Percentiles rank a stretch among this genome's conserved stretches.
Evolutionary conservation across 2,329 filamentous ascomycete species (phyloP).

Genomic region (Penicillium sclerotiorum): DNA sequence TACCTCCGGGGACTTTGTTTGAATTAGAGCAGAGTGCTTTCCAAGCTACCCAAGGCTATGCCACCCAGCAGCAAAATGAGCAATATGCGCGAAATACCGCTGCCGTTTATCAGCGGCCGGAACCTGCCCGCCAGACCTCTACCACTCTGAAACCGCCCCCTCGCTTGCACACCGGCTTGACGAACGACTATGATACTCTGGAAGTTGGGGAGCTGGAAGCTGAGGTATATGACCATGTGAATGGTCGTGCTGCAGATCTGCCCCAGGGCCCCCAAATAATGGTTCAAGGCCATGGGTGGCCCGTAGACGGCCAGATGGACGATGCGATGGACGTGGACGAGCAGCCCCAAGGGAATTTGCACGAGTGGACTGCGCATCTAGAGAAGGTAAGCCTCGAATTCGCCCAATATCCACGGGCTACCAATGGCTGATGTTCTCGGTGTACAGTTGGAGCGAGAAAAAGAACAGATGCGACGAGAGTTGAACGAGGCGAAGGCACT

Average conservation of each 20-base stretch:
- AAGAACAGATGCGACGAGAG: constrained; percentile 42
- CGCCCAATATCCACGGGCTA: no score
- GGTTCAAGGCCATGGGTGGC: constrained; percentile 9
- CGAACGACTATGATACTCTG: constrained; percentile 45
- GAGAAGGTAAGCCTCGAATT: constrained; percentile 36
- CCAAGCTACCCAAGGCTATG: constrained; percentile 44
- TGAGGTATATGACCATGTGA: constrained; percentile 45
- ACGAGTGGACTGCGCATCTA: constrained; percentile 21
- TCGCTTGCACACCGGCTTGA: constrained; percentile 38
- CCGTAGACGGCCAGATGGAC: constrained; percentile 10
- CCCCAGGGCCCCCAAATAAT: constrained; percentile 9
- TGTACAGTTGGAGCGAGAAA: constrained; percentile 43
- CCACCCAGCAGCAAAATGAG: constrained; percentile 18
- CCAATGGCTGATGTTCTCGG: no score
- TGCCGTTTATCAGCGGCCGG: no score
- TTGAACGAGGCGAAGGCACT: constrained; percentile 43
- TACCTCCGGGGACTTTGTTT: constrained; percentile 46
- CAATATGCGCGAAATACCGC: neutral
- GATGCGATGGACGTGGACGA: constrained; percentile 27
- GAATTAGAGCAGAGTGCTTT: constrained; percentile 51
- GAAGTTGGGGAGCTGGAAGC: constrained; percentile 49
- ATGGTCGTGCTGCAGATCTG: no score
- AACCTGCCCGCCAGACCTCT: neutral
- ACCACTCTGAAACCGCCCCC: constrained; percentile 30
- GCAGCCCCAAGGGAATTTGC: constrained; percentile 13